Evolutionary conservation across 768 basidiomycete genomes (phyloP).

Genomic region (Boletus subcaerulescens): DNA sequence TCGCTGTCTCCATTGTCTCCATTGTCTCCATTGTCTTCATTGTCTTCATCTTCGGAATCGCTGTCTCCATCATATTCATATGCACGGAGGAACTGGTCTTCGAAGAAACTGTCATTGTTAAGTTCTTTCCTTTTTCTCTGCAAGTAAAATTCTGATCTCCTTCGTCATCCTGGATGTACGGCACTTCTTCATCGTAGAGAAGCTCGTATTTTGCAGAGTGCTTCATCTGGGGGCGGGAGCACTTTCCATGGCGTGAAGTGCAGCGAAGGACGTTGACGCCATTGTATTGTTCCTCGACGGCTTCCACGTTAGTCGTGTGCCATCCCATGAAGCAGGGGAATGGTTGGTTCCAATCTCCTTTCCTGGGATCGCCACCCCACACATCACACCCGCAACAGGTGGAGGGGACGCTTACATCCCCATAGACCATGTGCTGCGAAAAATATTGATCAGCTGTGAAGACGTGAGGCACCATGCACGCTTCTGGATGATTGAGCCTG

Average conservation of each 20-base stretch:
- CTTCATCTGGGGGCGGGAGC: not conserved
- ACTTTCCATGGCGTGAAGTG: not conserved
- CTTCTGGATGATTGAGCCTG: conserved; percentile 1
- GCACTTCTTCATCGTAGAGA: not conserved
- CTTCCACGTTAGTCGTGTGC: conserved; percentile 1
- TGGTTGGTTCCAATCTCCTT: not conserved
- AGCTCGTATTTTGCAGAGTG: not conserved
- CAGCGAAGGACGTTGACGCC: conserved; percentile 6
- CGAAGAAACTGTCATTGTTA: no score
- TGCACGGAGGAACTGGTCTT: no score
- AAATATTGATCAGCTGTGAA: rapidly evolving
- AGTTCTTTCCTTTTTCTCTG: not conserved
- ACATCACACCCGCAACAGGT: not conserved
- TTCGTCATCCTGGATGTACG: not conserved
- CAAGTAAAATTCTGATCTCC: not conserved
- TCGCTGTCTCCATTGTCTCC: no score
- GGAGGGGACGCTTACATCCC: not conserved
- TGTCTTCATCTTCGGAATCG: no score
- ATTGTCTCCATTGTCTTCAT: no score
- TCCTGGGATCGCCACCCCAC: not conserved
- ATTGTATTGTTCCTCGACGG: conserved; percentile 4
- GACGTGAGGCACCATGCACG: conserved; percentile 1
- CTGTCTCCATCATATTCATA: no score
- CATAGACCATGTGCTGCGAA: rapidly evolving
- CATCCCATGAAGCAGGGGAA: conserved; percentile 1